Base-by-base conservation (phyloP, 2,329 filamentous ascomycete genomes). In the Aspergillus transmontanensis region DNA sequence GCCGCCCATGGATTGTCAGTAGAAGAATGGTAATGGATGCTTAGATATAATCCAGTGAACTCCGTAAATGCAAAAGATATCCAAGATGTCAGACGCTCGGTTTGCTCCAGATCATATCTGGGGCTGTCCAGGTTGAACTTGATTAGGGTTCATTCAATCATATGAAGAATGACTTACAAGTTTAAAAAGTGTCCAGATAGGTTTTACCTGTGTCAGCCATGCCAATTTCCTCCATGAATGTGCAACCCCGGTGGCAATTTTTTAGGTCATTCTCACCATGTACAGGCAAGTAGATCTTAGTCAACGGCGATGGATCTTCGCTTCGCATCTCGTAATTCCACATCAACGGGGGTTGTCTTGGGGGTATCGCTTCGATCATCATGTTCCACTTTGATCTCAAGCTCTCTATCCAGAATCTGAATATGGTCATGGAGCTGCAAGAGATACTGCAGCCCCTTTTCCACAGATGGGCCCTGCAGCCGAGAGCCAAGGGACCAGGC, bases 61-160 rank as follows among this genome's bases (percentile, higher is more conserved):
- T 69, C 65, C 2, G 62, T 63, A 28, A 68, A 69, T 1, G 66
- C 62, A 56, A 69, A 69, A 1, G 67, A 69, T 21, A 69, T 54
- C 65, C 65, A 69, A 6, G 62, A 65, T 9, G 57, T 59, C 19
- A 67, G 41, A 9, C 63, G 30, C 1, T 60, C 57, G 7, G 26
- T 39, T 26, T 39, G 21, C 16, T 9, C 19, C n/a, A 51, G 48
- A n/a, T 53, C 61, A 54, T 57, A 54, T 10, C 12, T 14, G 58
- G 62, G 16, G 3, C 48, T 51, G 10, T 30, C 7, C 14, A 50
- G 14, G 14, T 19, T n/a, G 7, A 50, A 16, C 7, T 16, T 30
- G 23, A 26, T 50, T 9, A 28, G n/a, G 4, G n/a, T 23, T n/a
- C 9, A 23, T 23, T 23, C 43, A 28, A 19, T 30, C 2, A 26